Conservation (phyloP, 2,329 filamentous ascomycete species). For the Aspergillus spinulosporus region DNA sequence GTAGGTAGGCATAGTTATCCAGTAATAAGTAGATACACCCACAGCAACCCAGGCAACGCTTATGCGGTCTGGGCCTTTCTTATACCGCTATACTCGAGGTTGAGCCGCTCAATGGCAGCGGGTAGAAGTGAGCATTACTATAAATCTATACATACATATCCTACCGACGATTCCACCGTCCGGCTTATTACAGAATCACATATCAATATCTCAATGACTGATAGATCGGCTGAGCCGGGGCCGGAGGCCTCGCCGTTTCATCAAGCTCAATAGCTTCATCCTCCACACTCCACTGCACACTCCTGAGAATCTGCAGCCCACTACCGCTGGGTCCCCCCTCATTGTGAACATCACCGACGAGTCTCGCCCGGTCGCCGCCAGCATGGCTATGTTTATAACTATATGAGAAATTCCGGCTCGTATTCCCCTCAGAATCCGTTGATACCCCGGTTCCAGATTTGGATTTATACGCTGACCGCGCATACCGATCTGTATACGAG, state of each 20-base stretch:
- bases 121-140: too few relatives aligned
- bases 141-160: too few relatives aligned
- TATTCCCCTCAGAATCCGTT: background rate
- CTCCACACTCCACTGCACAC: constrained; percentile 4
- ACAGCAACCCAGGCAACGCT: too few relatives aligned
- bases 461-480: background rate
- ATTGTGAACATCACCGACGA: background rate
- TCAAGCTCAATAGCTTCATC: constrained; percentile 8
- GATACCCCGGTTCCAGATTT: background rate
- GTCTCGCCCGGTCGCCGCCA: background rate
- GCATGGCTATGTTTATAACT: background rate
- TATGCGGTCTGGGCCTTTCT: too few relatives aligned
- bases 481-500: constrained; percentile 24
- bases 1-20: too few relatives aligned
- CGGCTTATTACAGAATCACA: too few relatives aligned
- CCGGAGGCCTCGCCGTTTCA: background rate
- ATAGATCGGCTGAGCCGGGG: background rate
- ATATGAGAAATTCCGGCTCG: background rate
- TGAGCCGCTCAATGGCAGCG: too few relatives aligned
- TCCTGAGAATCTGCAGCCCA: background rate
- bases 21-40: too few relatives aligned
- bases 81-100: too few relatives aligned
- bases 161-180: too few relatives aligned
- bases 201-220: background rate
- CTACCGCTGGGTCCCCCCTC: background rate